These are phyloP conservation scores for Puccinia polysora DNA, from an alignment of 1,284 basidiomycete genomes.

Conservation along the genomic window DNA sequence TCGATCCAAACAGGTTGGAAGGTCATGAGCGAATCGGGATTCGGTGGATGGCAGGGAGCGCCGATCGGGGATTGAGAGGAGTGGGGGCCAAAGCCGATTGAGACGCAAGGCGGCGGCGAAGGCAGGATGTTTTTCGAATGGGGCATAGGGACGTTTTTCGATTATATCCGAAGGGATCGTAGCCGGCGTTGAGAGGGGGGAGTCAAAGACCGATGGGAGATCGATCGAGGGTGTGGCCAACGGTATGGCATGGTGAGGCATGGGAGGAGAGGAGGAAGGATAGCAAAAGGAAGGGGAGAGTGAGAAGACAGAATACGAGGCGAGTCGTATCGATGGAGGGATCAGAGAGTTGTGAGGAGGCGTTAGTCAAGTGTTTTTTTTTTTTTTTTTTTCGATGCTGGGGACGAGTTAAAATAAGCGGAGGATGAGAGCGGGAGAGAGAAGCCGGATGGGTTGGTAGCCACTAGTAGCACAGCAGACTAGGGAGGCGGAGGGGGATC, in stretches of 20 bases:
- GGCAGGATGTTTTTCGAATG: conserved; percentile 1
- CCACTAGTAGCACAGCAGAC: no score
- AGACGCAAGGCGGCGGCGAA: not conserved
- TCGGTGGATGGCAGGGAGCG: not conserved
- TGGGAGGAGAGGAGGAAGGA: not conserved
- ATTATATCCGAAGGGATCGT: not conserved
- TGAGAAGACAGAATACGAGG: not conserved
- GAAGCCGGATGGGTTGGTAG: no score
- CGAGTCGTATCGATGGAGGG: not conserved
- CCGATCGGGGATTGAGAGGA: not conserved
- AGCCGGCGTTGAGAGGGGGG: conserved; percentile 18
- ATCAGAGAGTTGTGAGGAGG: no score
- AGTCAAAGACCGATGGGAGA: conserved; percentile 23
- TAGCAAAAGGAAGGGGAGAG: not conserved
- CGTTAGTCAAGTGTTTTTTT: no score
- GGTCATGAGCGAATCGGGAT: not conserved
- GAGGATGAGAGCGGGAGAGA: no score
- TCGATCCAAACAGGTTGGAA: not conserved
- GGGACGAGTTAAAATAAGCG: no score
- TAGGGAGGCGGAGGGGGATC: no score
- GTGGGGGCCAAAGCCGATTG: not conserved
- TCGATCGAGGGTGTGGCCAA: conserved; percentile 27
- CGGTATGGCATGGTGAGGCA: conserved; percentile 24
- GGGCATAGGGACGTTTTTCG: not conserved
- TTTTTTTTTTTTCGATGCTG: no score